Conservation (phyloP, 805 yeast species). For the Ogataea nakhonphanomensis region DNA sequence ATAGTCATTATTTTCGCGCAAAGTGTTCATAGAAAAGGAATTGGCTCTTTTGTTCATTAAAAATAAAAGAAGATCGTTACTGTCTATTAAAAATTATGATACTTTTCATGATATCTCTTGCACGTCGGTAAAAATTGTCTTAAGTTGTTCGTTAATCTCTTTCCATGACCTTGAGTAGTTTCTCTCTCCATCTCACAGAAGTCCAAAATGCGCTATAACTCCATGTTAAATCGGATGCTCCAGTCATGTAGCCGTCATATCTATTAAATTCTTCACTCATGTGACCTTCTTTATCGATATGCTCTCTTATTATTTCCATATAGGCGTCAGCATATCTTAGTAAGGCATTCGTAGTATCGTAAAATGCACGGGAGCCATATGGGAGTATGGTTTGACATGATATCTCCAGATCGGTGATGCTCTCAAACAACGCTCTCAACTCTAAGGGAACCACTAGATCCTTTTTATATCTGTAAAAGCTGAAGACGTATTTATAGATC, state of each 20-base stretch:
- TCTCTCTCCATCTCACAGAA: conserved; percentile 61
- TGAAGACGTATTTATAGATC: conserved; percentile 51
- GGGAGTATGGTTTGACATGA: conserved; percentile 26
- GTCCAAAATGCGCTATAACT: conserved; percentile 77
- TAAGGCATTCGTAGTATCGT: conserved; percentile 42
- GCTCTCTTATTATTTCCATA: conserved; percentile 53
- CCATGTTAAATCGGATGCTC: conserved; percentile 89
- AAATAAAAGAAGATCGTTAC: conserved; percentile 1
- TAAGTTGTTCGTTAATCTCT: too few species aligned
- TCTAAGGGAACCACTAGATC: conserved; percentile 40
- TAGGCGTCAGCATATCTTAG: conserved; percentile 66
- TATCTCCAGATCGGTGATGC: conserved; percentile 25
- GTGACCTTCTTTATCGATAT: conserved; percentile 61
- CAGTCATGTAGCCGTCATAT: conserved; percentile 79
- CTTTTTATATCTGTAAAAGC: conserved; percentile 35
- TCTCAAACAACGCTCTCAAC: conserved; percentile 20
- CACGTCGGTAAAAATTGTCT: too few species aligned
- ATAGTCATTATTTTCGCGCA: conserved; percentile 4
- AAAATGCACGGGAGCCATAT: conserved; percentile 42
- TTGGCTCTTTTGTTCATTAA: too few species aligned
- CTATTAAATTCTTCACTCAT: conserved; percentile 89
- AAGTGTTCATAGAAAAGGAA: too few species aligned
- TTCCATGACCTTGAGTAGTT: conserved; percentile 31
- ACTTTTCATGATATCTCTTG: neutral
- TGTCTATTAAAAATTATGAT: neutral